Evolutionary conservation across 352 stramenopile genomes (phyloP).

Genomic region (Pythium oligandrum): DNA sequence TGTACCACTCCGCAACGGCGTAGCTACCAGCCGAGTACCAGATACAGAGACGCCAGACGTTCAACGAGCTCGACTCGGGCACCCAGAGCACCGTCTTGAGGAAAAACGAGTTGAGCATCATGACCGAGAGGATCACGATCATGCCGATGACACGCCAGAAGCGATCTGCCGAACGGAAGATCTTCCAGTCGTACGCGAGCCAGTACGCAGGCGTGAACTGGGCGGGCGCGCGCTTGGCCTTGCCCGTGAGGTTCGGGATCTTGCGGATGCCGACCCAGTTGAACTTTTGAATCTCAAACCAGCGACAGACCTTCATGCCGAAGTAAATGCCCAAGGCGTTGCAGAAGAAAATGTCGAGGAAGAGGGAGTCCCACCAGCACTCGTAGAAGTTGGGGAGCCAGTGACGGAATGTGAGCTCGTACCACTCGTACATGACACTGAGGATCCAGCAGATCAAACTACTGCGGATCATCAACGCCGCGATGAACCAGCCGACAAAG

Average conservation of each 20-base stretch:
- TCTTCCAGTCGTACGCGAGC: constrained; percentile 92
- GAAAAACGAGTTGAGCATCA: constrained; percentile 96
- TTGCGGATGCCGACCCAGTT: constrained; percentile 88
- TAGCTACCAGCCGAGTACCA: constrained; percentile 88
- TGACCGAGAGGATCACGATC: constrained; percentile 87
- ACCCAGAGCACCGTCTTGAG: constrained; percentile 92
- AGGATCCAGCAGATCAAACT: constrained; percentile 81
- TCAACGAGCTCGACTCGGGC: constrained; percentile 73
- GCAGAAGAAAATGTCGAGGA: constrained; percentile 92
- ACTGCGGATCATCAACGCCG: constrained; percentile 80
- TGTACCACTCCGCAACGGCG: constrained; percentile 87
- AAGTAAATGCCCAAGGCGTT: constrained; percentile 91
- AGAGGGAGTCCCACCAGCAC: constrained; percentile 94
- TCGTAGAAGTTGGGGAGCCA: constrained; percentile 94
- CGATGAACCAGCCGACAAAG: constrained; percentile 88
- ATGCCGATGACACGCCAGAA: constrained; percentile 90
- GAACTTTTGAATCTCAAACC: constrained; percentile 86
- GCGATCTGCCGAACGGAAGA: constrained; percentile 88
- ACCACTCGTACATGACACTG: constrained; percentile 83
- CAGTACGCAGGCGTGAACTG: constrained; percentile 90
- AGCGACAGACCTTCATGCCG: constrained; percentile 82
- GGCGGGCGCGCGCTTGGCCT: constrained; percentile 72
- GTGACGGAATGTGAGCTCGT: constrained; percentile 88
- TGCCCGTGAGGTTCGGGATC: constrained; percentile 75
- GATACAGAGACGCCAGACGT: constrained; percentile 71